Evolutionary conservation across 352 stramenopile species (phyloP), one percentile per base, ranked within the genome.

Genomic region (Saprolegnia parasitica): DNA sequence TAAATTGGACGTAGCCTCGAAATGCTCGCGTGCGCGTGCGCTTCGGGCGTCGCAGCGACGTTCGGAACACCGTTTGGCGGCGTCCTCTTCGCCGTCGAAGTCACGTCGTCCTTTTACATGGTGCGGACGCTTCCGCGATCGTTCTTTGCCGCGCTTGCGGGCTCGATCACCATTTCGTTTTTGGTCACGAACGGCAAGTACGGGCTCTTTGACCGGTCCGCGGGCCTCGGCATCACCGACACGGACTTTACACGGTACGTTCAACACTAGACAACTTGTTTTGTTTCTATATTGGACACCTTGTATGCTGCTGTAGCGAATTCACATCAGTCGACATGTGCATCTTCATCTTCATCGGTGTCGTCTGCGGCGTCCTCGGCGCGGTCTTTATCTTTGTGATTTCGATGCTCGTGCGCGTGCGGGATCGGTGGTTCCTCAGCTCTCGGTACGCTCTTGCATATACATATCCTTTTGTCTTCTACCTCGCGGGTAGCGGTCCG

Each of bases 31-130:
- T 93, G 84, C 56, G 87, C 86, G 0, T 90, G 81, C 67, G 83
- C 87, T 20, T 83, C 83, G 42, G 87, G 87, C 21, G 87, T 96
- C n/a, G 81, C 87, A 10, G 85, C 87, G n/a, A 93, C 87, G 0
- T 96, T 96, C 35, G 83, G 86, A 0, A 88, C 87, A 21, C 87
- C 87, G 6, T 91, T 96, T 74, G 87, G 87, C 23, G 87, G 87
- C n/a, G 81, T 94, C 15, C 72, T 96, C 26, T 95, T 96, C 67
- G 79, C 81, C 46, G 85, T 96, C 24, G 87, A 96, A 66, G 87
- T 93, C 16, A 93, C 86, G 0, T 90, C 84, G 21, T 79, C 89
- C 56, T 96, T 92, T 68, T 96, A 94, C 60, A 77, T 91, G 62
- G 84, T 93, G 9, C 78, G 83, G 23, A 93, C 83, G 23, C 68